phyloP scores from a whole-genome alignment of 768 basidiomycete genomes.

The Pholiota molesta region DNA sequence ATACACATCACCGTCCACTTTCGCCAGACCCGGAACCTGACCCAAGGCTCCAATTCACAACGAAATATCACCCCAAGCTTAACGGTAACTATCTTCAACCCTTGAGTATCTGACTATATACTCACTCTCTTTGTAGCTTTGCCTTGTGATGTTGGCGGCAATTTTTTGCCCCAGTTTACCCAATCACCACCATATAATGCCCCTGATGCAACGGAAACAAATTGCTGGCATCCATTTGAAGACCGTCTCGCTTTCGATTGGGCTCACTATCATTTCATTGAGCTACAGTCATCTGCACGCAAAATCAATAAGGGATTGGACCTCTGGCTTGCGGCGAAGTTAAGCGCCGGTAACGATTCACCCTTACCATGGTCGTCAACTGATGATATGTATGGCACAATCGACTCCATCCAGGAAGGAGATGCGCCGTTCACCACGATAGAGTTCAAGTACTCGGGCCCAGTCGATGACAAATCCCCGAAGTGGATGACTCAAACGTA shows the following conservation, averaged over 20 bases:
- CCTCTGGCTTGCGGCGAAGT: too few relatives aligned
- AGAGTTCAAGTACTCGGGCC: too few relatives aligned
- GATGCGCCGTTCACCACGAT: too few relatives aligned
- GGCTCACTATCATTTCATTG: slow-evolving; percentile 24
- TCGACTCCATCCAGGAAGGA: too few relatives aligned
- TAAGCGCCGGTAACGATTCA: too few relatives aligned
- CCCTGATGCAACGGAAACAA: neutral
- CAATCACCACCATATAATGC: neutral
- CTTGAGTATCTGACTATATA: too few relatives aligned
- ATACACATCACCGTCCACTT: slow-evolving; percentile 1
- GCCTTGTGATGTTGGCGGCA: neutral
- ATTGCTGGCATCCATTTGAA: slow-evolving; percentile 13
- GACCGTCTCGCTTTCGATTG: slow-evolving; percentile 22
- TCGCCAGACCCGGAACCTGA: slow-evolving; percentile 3
- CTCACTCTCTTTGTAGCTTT: neutral
- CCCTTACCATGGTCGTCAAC: too few relatives aligned
- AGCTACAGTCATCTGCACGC: slow-evolving; percentile 18
- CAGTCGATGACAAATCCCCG: too few relatives aligned
- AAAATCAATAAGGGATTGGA: too few relatives aligned
- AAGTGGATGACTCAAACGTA: too few relatives aligned
- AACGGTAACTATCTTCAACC: neutral
- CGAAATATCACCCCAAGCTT: neutral
- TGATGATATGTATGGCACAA: too few relatives aligned
- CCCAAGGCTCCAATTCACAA: neutral
- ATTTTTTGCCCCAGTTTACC: neutral